Conservation (phyloP, 345 rosid species). For the Eutrema yunnanense region DNA sequence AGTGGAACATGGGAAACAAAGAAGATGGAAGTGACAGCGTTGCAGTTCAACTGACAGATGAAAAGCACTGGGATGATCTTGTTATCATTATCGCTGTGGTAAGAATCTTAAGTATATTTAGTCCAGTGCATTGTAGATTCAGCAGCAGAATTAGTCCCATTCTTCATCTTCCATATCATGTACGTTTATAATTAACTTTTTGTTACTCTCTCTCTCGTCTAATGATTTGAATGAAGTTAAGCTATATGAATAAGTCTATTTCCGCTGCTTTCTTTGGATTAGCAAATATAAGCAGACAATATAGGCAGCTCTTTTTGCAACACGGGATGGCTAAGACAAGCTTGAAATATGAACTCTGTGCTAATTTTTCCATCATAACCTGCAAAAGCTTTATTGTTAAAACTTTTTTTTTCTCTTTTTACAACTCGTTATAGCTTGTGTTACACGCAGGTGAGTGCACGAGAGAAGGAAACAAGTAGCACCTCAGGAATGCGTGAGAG, state of each 20-base stretch:
- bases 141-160: not conserved
- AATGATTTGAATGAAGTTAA: not conserved
- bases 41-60: slow-evolving; percentile 88
- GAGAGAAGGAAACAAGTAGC: slow-evolving; percentile 94
- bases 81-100: slow-evolving; percentile 94
- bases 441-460: slow-evolving; percentile 69
- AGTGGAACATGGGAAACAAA: slow-evolving; percentile 88
- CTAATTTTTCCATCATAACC: not conserved
- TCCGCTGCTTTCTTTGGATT: not conserved
- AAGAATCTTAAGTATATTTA: slow-evolving; percentile 19
- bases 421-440: slow-evolving; percentile 14
- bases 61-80: slow-evolving; percentile 91
- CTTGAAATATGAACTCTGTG: not conserved
- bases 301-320: not conserved
- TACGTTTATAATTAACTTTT: not conserved
- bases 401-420: not conserved
- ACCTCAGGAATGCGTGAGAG: slow-evolving; percentile 93
- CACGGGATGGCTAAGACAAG: not conserved
- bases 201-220: not conserved
- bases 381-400: not conserved
- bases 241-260: not conserved
- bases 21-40: slow-evolving; percentile 83
- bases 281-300: not conserved
- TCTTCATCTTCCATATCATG: not conserved
- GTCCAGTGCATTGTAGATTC: not conserved